phyloP scores from a whole-genome alignment of 208 protist species.

The Phytomonas francai region DNA sequence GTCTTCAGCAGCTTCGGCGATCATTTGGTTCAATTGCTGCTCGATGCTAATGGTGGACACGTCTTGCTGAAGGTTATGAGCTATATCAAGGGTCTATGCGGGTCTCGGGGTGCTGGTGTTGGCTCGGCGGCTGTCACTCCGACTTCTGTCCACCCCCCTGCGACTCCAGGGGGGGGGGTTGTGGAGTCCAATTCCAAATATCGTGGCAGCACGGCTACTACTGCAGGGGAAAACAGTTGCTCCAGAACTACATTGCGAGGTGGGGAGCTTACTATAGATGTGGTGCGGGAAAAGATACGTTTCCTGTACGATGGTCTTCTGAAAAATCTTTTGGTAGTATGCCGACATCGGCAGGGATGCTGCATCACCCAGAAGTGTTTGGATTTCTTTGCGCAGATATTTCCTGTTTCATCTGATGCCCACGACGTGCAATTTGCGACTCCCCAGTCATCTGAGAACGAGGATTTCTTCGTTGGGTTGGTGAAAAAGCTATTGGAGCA shows the following conservation, averaged over 20 bases:
- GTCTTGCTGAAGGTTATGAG: slow-evolving; percentile 85
- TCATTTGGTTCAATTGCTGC: slow-evolving; percentile 74
- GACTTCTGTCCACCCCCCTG: background rate
- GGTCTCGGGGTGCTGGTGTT: background rate
- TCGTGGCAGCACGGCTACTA: background rate
- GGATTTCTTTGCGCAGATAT: slow-evolving; percentile 46
- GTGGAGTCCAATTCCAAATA: background rate
- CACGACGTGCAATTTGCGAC: slow-evolving; percentile 10
- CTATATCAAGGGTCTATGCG: slow-evolving; percentile 16
- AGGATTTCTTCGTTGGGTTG: slow-evolving; percentile 27
- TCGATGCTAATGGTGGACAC: slow-evolving; percentile 95
- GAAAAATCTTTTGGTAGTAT: slow-evolving; percentile 41
- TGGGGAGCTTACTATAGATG: background rate
- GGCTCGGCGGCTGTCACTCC: background rate
- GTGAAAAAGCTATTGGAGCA: slow-evolving; percentile 53
- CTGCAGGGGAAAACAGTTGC: background rate
- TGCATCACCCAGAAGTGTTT: slow-evolving; percentile 94
- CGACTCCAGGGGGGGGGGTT: background rate
- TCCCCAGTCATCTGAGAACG: background rate
- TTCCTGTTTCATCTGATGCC: slow-evolving; percentile 8
- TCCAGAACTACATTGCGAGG: background rate
- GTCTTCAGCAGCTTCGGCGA: slow-evolving; percentile 33
- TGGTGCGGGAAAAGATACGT: slow-evolving; percentile 35
- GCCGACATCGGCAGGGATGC: slow-evolving; percentile 69
- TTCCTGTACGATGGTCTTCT: slow-evolving; percentile 16